Evolutionary conservation across 1,284 basidiomycete genomes (phyloP).

Genomic region (Ceratobasidium sp.): DNA sequence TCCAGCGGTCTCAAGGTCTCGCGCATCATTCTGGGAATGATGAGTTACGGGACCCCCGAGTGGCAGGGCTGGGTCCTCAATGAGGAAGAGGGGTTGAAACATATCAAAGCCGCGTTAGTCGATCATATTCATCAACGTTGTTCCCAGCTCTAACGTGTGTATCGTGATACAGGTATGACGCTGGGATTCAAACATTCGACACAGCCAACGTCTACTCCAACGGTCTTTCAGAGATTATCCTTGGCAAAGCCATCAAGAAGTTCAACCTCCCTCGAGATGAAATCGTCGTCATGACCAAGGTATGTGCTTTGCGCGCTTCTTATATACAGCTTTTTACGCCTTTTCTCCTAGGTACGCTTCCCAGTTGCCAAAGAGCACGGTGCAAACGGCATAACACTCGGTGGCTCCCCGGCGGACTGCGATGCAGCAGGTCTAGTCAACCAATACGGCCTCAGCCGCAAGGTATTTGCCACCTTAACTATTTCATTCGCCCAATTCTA

Average conservation of each 20-base stretch:
- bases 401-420: conserved; percentile 48
- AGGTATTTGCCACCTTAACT: conserved; percentile 54
- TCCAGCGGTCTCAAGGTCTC: conserved; percentile 55
- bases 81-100: conserved; percentile 53
- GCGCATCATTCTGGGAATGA: conserved; percentile 54
- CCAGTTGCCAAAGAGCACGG: conserved; percentile 34
- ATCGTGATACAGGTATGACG: conserved; percentile 59
- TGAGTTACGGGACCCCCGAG: conserved; percentile 53
- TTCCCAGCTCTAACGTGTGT: conserved; percentile 54
- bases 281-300: conserved; percentile 52
- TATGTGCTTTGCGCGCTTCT: conserved; percentile 49
- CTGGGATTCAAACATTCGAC: conserved; percentile 68
- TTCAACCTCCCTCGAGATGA: conserved; percentile 49
- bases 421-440: conserved; percentile 52
- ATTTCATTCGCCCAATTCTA: conserved; percentile 14
- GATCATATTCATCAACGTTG: background rate
- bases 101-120: conserved; percentile 53
- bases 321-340: background rate
- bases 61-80: conserved; percentile 55
- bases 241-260: conserved; percentile 55
- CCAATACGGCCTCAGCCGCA: conserved; percentile 58
- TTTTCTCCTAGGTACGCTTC: background rate
- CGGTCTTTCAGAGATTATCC: conserved; percentile 49
- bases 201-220: conserved; percentile 60
- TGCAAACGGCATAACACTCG: conserved; percentile 42